A percentile compares a stretch with the other conserved stretches of the same genome.
phyloP scores from a whole-genome alignment of 1,284 basidiomycete genomes.

The Rhodotorula sp. region DNA sequence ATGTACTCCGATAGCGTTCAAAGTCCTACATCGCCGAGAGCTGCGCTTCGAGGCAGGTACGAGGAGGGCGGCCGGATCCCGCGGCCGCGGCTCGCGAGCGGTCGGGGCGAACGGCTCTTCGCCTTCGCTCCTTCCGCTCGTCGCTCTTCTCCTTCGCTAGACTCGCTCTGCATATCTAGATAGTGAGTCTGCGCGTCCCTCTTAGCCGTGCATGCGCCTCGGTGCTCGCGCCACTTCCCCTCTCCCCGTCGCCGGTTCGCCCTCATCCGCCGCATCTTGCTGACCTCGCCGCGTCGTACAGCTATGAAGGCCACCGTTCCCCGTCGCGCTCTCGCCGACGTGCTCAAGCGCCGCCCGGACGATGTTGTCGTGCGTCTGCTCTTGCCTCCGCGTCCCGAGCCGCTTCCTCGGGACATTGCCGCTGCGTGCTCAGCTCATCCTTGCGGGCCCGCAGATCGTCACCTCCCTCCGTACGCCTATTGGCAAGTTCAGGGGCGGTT shows the following conservation, averaged over 20 bases:
- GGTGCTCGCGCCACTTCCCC: background rate
- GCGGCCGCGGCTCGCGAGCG: background rate
- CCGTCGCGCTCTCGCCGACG: conserved; percentile 30
- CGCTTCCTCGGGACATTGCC: background rate
- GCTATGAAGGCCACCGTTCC: conserved; percentile 16
- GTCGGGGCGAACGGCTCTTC: background rate
- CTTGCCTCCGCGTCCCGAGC: background rate
- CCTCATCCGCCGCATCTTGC: background rate
- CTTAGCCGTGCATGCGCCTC: background rate
- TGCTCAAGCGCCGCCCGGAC: conserved; percentile 34
- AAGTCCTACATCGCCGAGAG: too few relatives aligned
- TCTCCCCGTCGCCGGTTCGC: background rate
- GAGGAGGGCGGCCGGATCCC: background rate
- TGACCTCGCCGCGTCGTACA: background rate
- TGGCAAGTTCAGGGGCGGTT: conserved; percentile 49
- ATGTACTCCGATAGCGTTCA: background rate
- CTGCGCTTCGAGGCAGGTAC: too few relatives aligned
- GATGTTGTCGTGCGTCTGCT: conserved; percentile 35
- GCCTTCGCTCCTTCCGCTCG: too few relatives aligned
- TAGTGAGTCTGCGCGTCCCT: background rate
- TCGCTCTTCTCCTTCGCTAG: background rate
- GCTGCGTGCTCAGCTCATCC: background rate
- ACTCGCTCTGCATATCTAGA: background rate
- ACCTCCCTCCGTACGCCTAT: conserved; percentile 52
- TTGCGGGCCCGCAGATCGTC: conserved; percentile 39